phyloP scores from a whole-genome alignment of 164 flowering plant genomes.

The Cinnamomum chago region DNA sequence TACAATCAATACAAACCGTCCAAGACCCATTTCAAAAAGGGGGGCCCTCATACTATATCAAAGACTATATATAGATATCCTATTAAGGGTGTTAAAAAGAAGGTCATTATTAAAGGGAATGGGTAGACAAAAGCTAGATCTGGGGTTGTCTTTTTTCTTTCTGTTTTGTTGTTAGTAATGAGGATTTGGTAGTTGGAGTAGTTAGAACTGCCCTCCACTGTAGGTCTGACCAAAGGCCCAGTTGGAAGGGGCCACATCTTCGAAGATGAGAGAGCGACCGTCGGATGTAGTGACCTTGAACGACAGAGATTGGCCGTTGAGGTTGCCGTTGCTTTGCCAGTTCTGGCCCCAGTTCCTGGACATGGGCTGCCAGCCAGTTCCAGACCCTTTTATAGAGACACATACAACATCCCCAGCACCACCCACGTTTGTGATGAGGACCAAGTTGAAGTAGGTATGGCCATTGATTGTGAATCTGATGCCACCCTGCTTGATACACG shows the following conservation, averaged over 20 bases:
- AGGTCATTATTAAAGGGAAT: neutral
- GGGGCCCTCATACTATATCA: neutral
- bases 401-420: conserved; percentile 76
- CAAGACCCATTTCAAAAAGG: neutral
- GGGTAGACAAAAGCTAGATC: neutral
- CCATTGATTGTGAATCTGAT: conserved; percentile 20
- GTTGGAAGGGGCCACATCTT: conserved; percentile 54
- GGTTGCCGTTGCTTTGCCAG: conserved; percentile 67
- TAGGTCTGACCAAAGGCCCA: conserved; percentile 80
- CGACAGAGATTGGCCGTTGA: conserved; percentile 68
- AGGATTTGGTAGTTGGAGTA: neutral
- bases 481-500: conserved; percentile 17
- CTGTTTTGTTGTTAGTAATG: neutral
- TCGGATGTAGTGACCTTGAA: conserved; percentile 76
- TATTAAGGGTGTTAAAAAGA: neutral
- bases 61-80: neutral
- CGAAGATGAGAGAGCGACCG: conserved; percentile 46
- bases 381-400: conserved; percentile 58
- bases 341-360: conserved; percentile 87
- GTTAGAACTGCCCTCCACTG: conserved; percentile 51
- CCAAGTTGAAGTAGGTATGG: conserved; percentile 21
- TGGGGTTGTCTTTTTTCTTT: neutral
- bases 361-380: conserved; percentile 65
- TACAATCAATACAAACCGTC: neutral
- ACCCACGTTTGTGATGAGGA: conserved; percentile 28